Evolutionary conservation across 78 protist species (phyloP).

Genomic region (Cavenderia fasciculata): DNA sequence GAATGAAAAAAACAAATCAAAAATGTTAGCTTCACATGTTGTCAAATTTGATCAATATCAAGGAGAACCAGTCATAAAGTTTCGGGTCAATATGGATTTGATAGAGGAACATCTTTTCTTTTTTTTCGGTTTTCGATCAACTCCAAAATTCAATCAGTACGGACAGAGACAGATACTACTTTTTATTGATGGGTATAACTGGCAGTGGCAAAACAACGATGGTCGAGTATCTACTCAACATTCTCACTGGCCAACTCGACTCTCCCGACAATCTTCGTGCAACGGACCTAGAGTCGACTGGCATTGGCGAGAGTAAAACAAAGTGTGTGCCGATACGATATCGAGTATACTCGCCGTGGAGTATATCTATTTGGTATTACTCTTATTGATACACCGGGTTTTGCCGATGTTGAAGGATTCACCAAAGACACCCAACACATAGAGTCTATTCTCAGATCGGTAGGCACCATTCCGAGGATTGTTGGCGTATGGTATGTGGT

Average conservation of each 20-base stretch:
- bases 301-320: neutral
- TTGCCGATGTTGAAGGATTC: neutral
- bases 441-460: neutral
- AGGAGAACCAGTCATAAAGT: too few relatives aligned
- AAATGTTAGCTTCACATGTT: too few relatives aligned
- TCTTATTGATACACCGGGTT: slow-evolving; percentile 26
- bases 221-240: neutral
- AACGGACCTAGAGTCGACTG: neutral
- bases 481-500: slow-evolving; percentile 13
- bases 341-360: neutral
- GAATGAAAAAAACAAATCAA: too few relatives aligned
- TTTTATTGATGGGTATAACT: too few relatives aligned
- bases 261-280: neutral
- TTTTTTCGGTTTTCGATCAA: too few relatives aligned
- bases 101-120: too few relatives aligned
- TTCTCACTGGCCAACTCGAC: slow-evolving; percentile 5
- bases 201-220: slow-evolving; percentile 14
- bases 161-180: too few relatives aligned
- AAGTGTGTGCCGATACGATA: slow-evolving; percentile 8
- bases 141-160: too few relatives aligned
- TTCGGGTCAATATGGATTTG: too few relatives aligned
- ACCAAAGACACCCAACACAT: neutral
- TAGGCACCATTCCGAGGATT: neutral
- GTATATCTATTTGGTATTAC: slow-evolving; percentile 5
- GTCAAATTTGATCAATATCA: too few relatives aligned